Evolutionary conservation across 2,329 filamentous ascomycete species (phyloP), one percentile per base, ranked within the genome.

Genomic region (Cytospora piceae): DNA sequence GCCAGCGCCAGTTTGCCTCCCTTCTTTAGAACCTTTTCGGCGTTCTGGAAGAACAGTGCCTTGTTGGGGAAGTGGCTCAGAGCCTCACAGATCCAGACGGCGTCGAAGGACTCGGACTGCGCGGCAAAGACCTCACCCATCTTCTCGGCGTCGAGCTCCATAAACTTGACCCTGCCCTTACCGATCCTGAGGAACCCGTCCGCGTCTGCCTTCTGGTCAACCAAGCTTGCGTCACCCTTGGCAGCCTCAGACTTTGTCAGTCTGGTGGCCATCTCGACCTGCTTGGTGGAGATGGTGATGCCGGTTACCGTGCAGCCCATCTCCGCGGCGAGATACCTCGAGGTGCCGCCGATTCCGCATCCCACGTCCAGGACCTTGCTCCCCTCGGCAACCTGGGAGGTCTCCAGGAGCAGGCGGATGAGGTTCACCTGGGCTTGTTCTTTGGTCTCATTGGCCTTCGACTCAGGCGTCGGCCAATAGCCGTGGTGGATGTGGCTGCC

Each of bases 401-500:
- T 77, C 39, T 83, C 77, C 7, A 87, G 78, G 4, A 88, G 79
- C 15, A 87, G 78, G 31, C 80, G 77, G 71, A 88, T 86, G 37
- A 87, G 78, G 70, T 84, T 85, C 29, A 82, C 72, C 73, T 88
- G 86, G 2, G 85, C 85, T 34, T 79, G 76, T 69, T 88, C 85
- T 71, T 87, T 88, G 69, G 80, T 82, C 68, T 86, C 83, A 22
- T 70, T 76, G 0, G 80, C 75, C 64, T 79, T 78, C 64, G 78
- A 78, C 64, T 77, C 77, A 58, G 73, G 72, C 3, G 79, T 79
- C 29, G 82, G 79, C 78, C 85, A 88, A 73, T 87, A 87, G 62
- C 85, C 85, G 69, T 88, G 85, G 72, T 88, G 86, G 71, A 88
- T 87, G 70, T 88, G 85, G 72, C 87, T 85, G 62, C 85, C 85